These are phyloP conservation scores for Triangularia setosa DNA, from an alignment of 2,329 filamentous ascomycete genomes.

Conservation along the genomic window DNA sequence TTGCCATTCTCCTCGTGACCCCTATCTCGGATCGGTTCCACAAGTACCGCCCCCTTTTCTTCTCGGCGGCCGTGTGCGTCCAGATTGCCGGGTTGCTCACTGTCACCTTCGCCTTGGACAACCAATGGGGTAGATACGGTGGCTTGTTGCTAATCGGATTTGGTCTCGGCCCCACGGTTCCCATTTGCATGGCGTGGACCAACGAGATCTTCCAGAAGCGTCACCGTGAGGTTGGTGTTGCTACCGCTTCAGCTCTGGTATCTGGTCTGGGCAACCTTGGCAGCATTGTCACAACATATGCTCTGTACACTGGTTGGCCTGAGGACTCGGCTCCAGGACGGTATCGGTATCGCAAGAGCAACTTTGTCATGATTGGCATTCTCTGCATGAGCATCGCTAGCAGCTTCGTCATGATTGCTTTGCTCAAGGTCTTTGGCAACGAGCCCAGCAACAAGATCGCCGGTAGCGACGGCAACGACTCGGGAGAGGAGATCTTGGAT, in stretches of 20 bases:
- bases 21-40: conserved; percentile 87
- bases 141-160: conserved; percentile 89
- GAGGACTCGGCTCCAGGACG: conserved; percentile 66
- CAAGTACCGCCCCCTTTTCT: conserved; percentile 73
- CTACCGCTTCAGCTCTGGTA: conserved; percentile 78
- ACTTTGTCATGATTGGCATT: conserved; percentile 84
- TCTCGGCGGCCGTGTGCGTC: conserved; percentile 68
- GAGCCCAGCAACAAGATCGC: conserved; percentile 45
- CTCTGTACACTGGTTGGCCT: conserved; percentile 82
- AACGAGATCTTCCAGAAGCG: conserved; percentile 85
- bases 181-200: conserved; percentile 92
- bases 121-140: conserved; percentile 80
- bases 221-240: conserved; percentile 87
- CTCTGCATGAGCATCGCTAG: conserved; percentile 72
- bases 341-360: conserved; percentile 75
- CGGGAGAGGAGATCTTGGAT: conserved; percentile 49
- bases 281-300: conserved; percentile 83
- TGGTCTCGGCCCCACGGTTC: conserved; percentile 83
- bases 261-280: conserved; percentile 84
- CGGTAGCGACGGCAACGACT: conserved; percentile 32
- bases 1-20: conserved; percentile 80
- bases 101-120: conserved; percentile 67
- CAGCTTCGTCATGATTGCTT: conserved; percentile 62
- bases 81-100: conserved; percentile 79
- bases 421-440: conserved; percentile 59